Evolutionary conservation across 176 grass and related monocot genomes (phyloP), one percentile per base, ranked within the genome.

Genomic region (Aegilops speltoides): DNA sequence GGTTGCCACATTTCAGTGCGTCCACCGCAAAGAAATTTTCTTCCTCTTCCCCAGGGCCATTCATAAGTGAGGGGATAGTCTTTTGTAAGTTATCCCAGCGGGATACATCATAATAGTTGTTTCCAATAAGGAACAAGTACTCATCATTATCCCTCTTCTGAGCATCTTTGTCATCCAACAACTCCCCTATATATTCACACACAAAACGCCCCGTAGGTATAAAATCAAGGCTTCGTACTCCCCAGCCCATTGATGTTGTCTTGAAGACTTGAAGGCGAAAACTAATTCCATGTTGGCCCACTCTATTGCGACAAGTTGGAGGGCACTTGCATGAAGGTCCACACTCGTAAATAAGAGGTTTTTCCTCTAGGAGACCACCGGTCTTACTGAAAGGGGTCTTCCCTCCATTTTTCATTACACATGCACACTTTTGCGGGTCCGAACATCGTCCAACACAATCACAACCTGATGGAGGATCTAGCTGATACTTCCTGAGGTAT

Each of bases 121-220:
- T 87, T 25, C 94, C 94, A 13, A 94, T 91, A 73, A 87, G 83
- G 71, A 97, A 97, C 59, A 97, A 57, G 68, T 97, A 97, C 36
- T 97, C 94, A 15, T 97, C 94, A 61, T 59, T 97, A 12, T 24
- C 86, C 86, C 89, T 97, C 67, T 80, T 84, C 54, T 93, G 89
- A n/a, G 94, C 94, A 76, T 94, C 89, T 85, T 92, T 85, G 14
- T 97, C 88, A 63, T 91, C 85, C 31, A 97, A 75, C 26, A 97
- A 52, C 67, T 97, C 94, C 31, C 89, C 94, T 59, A 97, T 87
- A 82, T 97, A 97, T 88, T 97, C 94, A 82, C 91, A 94, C 6
- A 97, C 89, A 90, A 93, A 97, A 76, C 91, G 92, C 82, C 94
- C 94, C 72, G 79, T 90, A 61, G 87, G 91, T 85, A 97, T 97